Base-by-base conservation (phyloP, 1,284 basidiomycete genomes). In the Heterobasidion irregulare region DNA sequence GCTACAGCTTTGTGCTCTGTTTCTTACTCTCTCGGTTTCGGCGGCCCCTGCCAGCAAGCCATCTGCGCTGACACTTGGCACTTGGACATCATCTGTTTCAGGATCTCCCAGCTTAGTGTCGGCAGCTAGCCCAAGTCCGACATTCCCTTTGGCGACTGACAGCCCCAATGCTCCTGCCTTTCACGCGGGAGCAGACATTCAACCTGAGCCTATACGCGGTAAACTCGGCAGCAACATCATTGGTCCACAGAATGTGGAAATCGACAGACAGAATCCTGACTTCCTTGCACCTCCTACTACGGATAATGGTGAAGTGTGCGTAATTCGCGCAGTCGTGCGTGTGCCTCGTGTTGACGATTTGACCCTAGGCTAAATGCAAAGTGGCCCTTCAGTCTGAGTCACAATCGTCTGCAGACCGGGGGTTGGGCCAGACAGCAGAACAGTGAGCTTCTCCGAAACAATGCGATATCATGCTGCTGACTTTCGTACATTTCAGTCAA, bases 401-500 rank as follows among this genome's bases (percentile, higher is more conserved):
- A 84, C 66, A 88, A 85, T 62, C 79, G 84, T 33, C 66, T 90
- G 19, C 80, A 83, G 57, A 79, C 79, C 0, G 86, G 86, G 19
- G 87, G 87, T 0, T 90, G 86, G 86, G 83, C 84, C 41, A 77
- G 85, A 54, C 78, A 86, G 62, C 76, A 88, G 68, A 87, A 86
- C 58, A 63, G 83, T 82, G 58, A 47, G 58, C 73, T 59, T 47
- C 15, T 18, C 47, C 47, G 44, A 50, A 12, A 26, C 13, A 33
- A 32, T 49, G 52, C n/a, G 44, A 50, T 44, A 16, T 10, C 10
- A 16, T 47, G 26, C 26, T 26, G 26, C 55, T 59, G 18, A 63
- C 19, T 15, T 45, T 43, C 16, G 16, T 44, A 47, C 46, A 4
- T 51, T 38, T 50, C 63, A 80, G 82, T 76, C 51, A 70, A 72